Evolutionary conservation across 1,284 basidiomycete species (phyloP).

Genomic region (Sphaerobolus stellatus): DNA sequence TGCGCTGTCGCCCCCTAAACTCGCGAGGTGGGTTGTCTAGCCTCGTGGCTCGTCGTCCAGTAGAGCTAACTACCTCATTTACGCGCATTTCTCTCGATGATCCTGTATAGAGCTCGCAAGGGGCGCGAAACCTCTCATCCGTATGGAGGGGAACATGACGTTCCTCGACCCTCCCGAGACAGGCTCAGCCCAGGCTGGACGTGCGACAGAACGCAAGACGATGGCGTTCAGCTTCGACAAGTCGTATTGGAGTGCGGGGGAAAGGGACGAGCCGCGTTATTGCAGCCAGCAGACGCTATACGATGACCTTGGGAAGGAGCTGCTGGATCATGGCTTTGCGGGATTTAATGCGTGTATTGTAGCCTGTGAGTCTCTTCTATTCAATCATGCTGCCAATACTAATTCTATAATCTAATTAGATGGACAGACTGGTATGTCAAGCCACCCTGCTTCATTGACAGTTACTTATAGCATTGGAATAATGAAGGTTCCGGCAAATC

Average conservation of each 20-base stretch:
- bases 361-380: constrained; percentile 72
- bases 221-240: constrained; percentile 94
- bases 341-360: constrained; percentile 98
- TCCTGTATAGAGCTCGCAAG: constrained; percentile 73
- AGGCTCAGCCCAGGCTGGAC: constrained; percentile 63
- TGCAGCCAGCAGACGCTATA: constrained; percentile 94
- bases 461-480: constrained; percentile 12
- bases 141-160: constrained; percentile 91
- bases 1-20: constrained; percentile 95
- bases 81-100: constrained; percentile 8
- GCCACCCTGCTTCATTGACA: constrained; percentile 6
- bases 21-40: constrained; percentile 66
- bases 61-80: not conserved
- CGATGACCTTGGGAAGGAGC: constrained; percentile 91
- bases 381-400: too few species aligned
- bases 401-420: constrained; percentile 51
- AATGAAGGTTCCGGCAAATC: constrained; percentile 82
- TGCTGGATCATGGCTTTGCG: constrained; percentile 92
- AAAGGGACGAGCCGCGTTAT: constrained; percentile 82
- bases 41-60: not conserved
- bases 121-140: constrained; percentile 88
- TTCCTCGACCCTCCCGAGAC: constrained; percentile 86
- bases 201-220: constrained; percentile 83
- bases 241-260: constrained; percentile 92
- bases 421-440: constrained; percentile 77